Percentiles rank a stretch among this genome's conserved stretches.
phyloP scores from a whole-genome alignment of 306 rosid genomes.

The Dryas drummondii region DNA sequence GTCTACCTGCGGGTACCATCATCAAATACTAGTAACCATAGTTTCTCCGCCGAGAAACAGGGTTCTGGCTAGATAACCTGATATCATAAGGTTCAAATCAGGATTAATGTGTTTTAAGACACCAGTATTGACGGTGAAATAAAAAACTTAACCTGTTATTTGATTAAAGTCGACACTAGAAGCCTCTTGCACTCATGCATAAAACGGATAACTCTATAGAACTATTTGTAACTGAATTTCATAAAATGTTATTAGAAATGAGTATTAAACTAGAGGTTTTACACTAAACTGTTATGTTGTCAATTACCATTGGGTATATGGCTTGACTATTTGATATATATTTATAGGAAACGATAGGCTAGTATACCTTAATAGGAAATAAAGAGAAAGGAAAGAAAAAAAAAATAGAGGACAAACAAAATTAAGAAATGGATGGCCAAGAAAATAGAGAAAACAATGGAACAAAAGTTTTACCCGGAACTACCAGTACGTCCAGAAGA shows the following conservation, averaged over 20 bases:
- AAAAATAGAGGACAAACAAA: background rate
- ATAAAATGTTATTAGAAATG: background rate
- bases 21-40: conserved; percentile 45
- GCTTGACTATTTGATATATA: background rate
- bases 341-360: background rate
- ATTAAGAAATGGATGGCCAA: background rate
- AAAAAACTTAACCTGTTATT: background rate
- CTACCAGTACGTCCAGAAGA: conserved; percentile 59
- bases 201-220: background rate
- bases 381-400: background rate
- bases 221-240: background rate
- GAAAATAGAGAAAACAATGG: background rate
- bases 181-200: background rate
- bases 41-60: conserved; percentile 61
- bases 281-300: background rate
- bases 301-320: background rate
- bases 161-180: background rate
- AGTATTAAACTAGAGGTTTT: background rate
- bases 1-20: conserved; percentile 45
- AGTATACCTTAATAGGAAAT: no score
- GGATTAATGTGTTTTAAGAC: conserved; percentile 16
- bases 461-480: conserved; percentile 64
- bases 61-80: conserved; percentile 56
- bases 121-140: background rate
- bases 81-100: conserved; percentile 35